phyloP scores from a whole-genome alignment of 75 land plant genomes.

The Selaginella moellendorffii region DNA sequence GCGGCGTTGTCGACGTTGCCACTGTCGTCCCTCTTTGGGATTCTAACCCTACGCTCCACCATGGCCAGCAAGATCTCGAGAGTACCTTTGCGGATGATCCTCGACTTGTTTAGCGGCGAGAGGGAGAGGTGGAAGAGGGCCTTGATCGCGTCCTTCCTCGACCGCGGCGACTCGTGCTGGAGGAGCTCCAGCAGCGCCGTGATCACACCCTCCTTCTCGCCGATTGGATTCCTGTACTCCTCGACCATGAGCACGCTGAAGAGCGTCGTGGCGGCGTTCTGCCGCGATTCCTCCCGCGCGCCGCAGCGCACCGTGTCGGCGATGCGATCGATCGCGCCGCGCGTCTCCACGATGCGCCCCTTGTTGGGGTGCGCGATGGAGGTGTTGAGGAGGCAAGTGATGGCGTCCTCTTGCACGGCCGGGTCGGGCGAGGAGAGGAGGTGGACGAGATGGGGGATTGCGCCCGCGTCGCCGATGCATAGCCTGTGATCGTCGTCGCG shows the following conservation, averaged over 20 bases:
- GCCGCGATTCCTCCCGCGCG: neutral
- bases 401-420: slow-evolving; percentile 4
- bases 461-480: neutral
- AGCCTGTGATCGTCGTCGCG: neutral
- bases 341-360: neutral
- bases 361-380: neutral
- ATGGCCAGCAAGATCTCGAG: neutral
- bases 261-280: slow-evolving; percentile 1
- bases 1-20: neutral
- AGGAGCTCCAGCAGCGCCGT: neutral
- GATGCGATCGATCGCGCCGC: neutral
- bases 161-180: neutral
- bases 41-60: neutral
- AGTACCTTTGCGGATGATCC: neutral
- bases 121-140: slow-evolving; percentile 9
- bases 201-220: slow-evolving; percentile 2
- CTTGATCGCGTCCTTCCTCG: slow-evolving; percentile 2
- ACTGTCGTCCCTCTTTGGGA: neutral
- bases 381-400: neutral
- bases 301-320: neutral
- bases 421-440: neutral
- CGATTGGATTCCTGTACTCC: neutral
- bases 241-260: neutral
- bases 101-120: neutral
- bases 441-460: neutral